Conservation (phyloP, 2,329 filamentous ascomycete genomes). For the Phaeosphaeriaceae sp. region DNA sequence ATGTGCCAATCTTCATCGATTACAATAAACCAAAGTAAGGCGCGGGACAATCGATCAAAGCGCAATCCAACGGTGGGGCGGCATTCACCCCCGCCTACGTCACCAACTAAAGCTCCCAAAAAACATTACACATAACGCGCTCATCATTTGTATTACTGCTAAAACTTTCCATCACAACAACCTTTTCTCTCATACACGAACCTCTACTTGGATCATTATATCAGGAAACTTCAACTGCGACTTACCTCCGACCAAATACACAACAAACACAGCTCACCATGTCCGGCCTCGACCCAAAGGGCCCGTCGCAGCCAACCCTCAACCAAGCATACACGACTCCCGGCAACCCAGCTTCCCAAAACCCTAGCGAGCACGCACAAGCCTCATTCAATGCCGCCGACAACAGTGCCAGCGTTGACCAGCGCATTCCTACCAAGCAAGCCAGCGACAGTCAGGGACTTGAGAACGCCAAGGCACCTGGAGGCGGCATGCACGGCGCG, state of each 20-base stretch:
- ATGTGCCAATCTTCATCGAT: background rate
- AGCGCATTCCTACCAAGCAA: conserved; percentile 50
- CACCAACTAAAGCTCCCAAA: conserved; percentile 2
- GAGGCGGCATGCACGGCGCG: conserved; percentile 52
- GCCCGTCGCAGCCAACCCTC: conserved; percentile 53
- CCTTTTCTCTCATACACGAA: background rate
- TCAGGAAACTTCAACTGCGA: background rate
- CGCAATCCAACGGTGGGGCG: background rate
- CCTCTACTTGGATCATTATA: background rate
- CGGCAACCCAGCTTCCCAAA: conserved; percentile 54
- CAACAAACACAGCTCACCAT: conserved; percentile 29
- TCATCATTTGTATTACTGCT: background rate
- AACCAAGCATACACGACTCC: conserved; percentile 55
- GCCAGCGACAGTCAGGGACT: conserved; percentile 47
- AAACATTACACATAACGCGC: conserved; percentile 1
- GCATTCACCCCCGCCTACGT: conserved; percentile 7
- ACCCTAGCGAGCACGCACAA: conserved; percentile 47
- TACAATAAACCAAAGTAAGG: background rate
- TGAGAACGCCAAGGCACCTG: conserved; percentile 39
- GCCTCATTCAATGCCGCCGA: conserved; percentile 45
- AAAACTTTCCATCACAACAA: background rate
- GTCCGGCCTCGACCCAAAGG: conserved; percentile 50
- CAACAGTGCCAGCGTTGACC: conserved; percentile 37
- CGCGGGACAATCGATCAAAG: background rate
- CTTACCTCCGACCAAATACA: background rate